A percentile compares a stretch with the other conserved stretches of the same genome.
These are phyloP conservation scores for Collybia nuda DNA, from an alignment of 768 basidiomycete species.

Conservation along the genomic window DNA sequence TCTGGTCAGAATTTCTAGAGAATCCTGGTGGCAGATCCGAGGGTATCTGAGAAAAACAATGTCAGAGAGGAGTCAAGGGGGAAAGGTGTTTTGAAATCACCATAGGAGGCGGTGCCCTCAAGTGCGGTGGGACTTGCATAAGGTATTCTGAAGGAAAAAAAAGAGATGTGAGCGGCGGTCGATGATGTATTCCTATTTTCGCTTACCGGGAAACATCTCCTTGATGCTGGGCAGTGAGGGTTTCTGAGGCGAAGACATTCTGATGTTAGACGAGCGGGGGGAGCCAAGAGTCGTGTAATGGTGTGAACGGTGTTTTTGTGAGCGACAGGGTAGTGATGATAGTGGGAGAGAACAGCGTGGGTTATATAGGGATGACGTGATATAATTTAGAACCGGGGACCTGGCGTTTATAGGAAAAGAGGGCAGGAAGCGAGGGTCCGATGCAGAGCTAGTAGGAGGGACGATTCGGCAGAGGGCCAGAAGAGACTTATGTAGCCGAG, in stretches of 20 bases:
- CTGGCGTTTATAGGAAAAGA: background rate
- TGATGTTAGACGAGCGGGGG: constrained; percentile 7
- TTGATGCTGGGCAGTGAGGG: background rate
- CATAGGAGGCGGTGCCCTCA: background rate
- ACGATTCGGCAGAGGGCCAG: background rate
- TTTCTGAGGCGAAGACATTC: constrained; percentile 24
- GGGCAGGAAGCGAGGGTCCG: no score
- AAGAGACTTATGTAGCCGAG: constrained; percentile 10
- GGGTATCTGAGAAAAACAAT: background rate
- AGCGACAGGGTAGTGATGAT: background rate
- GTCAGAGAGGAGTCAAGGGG: background rate
- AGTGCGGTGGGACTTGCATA: constrained; percentile 12
- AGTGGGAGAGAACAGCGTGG: background rate
- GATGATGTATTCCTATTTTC: background rate
- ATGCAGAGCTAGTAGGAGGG: no score
- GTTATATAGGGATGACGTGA: no score
- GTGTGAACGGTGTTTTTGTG: background rate
- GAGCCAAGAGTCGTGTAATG: background rate
- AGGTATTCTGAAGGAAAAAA: constrained; percentile 8
- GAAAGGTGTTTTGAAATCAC: background rate
- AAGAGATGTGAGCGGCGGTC: background rate
- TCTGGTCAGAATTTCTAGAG: background rate
- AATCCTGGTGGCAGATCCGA: background rate
- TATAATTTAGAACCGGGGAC: background rate
- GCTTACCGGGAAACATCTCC: constrained; percentile 50